Percentiles rank a stretch among this genome's conserved stretches.
Evolutionary conservation across 2,329 filamentous ascomycete species (phyloP).

Genomic region (Salinomyces thailandicus): DNA sequence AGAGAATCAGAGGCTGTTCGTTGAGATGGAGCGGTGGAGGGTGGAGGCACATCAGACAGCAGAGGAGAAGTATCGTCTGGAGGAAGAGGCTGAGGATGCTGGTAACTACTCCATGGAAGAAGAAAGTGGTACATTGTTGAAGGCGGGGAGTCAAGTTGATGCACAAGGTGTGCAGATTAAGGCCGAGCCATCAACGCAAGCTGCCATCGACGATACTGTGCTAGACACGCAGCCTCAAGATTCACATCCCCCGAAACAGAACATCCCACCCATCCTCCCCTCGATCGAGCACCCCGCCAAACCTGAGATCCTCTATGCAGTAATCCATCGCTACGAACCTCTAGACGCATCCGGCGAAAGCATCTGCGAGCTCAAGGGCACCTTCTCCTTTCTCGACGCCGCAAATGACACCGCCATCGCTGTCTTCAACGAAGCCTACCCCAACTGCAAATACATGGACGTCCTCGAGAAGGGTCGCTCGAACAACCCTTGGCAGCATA

Average conservation of each 20-base stretch:
- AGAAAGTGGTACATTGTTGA: background rate
- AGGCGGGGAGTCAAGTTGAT: background rate
- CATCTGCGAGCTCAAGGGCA: background rate
- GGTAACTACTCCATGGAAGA: background rate
- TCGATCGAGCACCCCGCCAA: background rate
- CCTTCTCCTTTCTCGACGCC: background rate
- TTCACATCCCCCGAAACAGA: background rate
- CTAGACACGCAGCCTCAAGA: background rate
- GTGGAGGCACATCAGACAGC: background rate
- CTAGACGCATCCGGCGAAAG: background rate
- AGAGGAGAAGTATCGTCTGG: background rate
- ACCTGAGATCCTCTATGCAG: background rate
- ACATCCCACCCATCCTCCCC: background rate
- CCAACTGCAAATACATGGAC: background rate
- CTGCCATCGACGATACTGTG: too few relatives aligned
- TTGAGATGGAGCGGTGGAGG: constrained; percentile 1
- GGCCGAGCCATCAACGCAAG: too few relatives aligned
- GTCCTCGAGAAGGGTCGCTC: background rate
- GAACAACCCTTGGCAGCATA: background rate
- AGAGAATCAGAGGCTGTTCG: background rate
- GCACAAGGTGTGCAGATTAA: background rate
- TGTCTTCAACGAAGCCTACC: background rate
- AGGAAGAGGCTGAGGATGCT: background rate
- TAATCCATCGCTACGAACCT: background rate
- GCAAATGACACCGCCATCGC: background rate